Conservation (phyloP, 371 early-diverging fungal species). For the Mortierella sp. region DNA sequence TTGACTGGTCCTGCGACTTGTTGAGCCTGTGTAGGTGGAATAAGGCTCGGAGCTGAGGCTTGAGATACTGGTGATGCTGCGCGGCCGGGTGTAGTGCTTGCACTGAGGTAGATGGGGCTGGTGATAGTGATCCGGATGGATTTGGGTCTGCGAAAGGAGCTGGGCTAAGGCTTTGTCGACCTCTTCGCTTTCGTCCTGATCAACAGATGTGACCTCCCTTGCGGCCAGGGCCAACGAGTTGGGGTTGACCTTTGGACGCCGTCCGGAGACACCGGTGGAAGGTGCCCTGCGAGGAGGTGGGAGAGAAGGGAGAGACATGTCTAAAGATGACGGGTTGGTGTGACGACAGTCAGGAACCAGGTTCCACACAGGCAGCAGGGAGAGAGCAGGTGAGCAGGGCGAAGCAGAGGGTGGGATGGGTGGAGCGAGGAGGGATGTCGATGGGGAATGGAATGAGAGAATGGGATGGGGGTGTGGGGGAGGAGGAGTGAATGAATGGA, state of each 20-base stretch:
- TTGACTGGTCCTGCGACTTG: constrained; percentile 15
- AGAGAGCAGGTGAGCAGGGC: neutral
- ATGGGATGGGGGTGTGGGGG: neutral
- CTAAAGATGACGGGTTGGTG: neutral
- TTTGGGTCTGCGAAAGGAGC: constrained; percentile 11
- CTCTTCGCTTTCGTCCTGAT: constrained; percentile 14
- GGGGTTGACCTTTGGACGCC: constrained; percentile 36
- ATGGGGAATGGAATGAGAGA: neutral
- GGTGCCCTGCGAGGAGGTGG: constrained; percentile 33
- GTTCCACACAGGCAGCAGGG: neutral
- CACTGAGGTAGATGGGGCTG: constrained; percentile 8
- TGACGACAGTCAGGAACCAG: neutral
- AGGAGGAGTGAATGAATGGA: neutral
- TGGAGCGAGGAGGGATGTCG: neutral
- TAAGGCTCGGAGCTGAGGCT: constrained; percentile 17
- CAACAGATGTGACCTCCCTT: neutral
- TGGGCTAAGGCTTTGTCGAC: constrained; percentile 30
- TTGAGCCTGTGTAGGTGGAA: constrained; percentile 9
- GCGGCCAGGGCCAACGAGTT: constrained; percentile 3
- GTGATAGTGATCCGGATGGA: constrained; percentile 1
- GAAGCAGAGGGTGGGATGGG: too few relatives aligned
- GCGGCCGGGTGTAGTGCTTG: constrained; percentile 13
- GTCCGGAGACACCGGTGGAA: constrained; percentile 1
- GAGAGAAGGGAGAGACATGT: constrained; percentile 8
- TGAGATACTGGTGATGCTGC: constrained; percentile 23